These are phyloP conservation scores for Torulaspora globosa DNA, from an alignment of 1,139 yeast species.

Conservation along the genomic window DNA sequence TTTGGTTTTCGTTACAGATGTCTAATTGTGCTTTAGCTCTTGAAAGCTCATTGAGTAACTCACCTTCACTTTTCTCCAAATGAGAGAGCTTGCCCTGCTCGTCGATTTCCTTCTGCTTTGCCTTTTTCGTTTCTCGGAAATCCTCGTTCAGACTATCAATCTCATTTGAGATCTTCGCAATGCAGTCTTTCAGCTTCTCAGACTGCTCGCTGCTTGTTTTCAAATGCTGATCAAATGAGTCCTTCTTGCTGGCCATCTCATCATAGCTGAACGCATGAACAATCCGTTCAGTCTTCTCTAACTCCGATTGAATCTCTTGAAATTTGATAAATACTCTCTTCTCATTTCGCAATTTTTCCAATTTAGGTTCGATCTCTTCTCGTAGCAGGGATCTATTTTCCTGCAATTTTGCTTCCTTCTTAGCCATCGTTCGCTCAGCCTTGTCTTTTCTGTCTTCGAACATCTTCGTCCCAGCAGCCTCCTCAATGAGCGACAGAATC, in stretches of 20 bases:
- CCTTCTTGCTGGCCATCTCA: slow-evolving; percentile 42
- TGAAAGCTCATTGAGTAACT: slow-evolving; percentile 61
- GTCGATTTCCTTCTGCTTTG: slow-evolving; percentile 56
- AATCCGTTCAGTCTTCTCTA: slow-evolving; percentile 69
- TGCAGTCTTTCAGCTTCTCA: slow-evolving; percentile 36
- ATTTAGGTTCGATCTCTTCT: slow-evolving; percentile 91
- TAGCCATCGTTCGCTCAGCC: slow-evolving; percentile 86
- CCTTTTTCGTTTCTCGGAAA: slow-evolving; percentile 49
- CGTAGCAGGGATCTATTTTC: slow-evolving; percentile 69
- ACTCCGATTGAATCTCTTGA: slow-evolving; percentile 77
- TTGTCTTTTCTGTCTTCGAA: slow-evolving; percentile 91
- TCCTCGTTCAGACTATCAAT: slow-evolving; percentile 59
- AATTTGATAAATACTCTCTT: slow-evolving; percentile 79
- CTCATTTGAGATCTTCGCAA: slow-evolving; percentile 51
- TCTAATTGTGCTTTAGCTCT: slow-evolving; percentile 62
- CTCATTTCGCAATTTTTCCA: slow-evolving; percentile 75
- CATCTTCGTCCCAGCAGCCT: slow-evolving; percentile 96
- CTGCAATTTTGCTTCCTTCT: slow-evolving; percentile 77
- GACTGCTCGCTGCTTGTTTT: slow-evolving; percentile 37
- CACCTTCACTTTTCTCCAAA: slow-evolving; percentile 56
- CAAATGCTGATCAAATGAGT: slow-evolving; percentile 41
- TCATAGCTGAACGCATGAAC: slow-evolving; percentile 76
- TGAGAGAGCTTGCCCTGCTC: slow-evolving; percentile 61
- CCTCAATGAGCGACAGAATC: slow-evolving; percentile 85
- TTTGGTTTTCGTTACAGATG: slow-evolving; percentile 50